Evolutionary conservation across 768 basidiomycete genomes (phyloP), one percentile per base, ranked within the genome.

Genomic region (Rhodotorula babjevae): DNA sequence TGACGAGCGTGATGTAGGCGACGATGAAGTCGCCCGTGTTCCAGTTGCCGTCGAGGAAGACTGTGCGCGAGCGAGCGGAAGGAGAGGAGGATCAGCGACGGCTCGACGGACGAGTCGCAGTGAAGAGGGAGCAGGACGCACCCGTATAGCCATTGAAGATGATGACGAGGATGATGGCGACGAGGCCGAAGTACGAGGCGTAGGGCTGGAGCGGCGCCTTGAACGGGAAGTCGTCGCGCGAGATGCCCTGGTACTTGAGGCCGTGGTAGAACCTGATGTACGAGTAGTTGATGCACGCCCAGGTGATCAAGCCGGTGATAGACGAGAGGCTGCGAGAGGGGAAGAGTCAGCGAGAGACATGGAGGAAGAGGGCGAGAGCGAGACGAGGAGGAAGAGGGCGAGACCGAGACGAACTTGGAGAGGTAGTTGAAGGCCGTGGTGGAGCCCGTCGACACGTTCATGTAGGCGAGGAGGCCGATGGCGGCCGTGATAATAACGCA

Each of bases 201-300:
- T 75, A 76, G 64, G 81, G 81, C 90, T 91, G 78, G 88, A 82
- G 67, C 25, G 77, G 81, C 19, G 88, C 87, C 23, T 81, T 79
- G 81, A 86, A 97, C 0, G 94, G 95, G 14, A 97, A 84, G 15
- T 82, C 85, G 29, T 69, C 82, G 62, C 94, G 85, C 78, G 89
- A 85, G 77, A 89, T 86, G 27, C 91, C 91, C 79, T 97, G 95
- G 4, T 79, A 86, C 79, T 89, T 88, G 82, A 89, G 78, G 69
- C 93, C 95, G 29, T 84, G 80, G 80, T 92, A 85, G 85, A 97
- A 96, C 12, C 93, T 88, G 67, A 91, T 73, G 79, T 91, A 92
- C 19, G 88, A 89, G 63, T 91, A 53, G 66, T 82, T 84, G 79
- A 93, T 92, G 63, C 87, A 89, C 69, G 87, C 87, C 91, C 91